Evolutionary conservation across 176 grass and related monocot genomes (phyloP).

Genomic region (Elaeis guineensis): DNA sequence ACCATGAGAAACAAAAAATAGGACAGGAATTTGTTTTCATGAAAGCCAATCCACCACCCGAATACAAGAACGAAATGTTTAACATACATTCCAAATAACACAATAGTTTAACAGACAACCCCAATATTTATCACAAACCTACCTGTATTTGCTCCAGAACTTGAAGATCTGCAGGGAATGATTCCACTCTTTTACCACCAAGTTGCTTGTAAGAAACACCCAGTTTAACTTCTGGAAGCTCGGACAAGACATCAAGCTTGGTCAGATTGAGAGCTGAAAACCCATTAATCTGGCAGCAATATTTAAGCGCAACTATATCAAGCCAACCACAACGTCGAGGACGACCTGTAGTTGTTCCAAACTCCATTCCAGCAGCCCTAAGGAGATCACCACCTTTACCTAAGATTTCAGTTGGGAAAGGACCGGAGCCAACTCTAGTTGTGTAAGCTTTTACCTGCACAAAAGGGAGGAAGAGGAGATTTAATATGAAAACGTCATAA

Average conservation of each 20-base stretch:
- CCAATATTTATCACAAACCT: constrained; percentile 1
- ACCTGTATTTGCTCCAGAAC: constrained; percentile 64
- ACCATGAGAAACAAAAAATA: too few species aligned
- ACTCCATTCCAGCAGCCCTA: constrained; percentile 69
- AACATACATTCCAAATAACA: background rate
- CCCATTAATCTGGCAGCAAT: constrained; percentile 79
- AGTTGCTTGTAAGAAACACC: constrained; percentile 42
- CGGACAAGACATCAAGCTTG: constrained; percentile 78
- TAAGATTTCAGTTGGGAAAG: constrained; percentile 83
- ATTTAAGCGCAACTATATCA: constrained; percentile 75
- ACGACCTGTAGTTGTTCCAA: constrained; percentile 79
- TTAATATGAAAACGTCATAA: background rate
- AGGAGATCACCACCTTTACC: constrained; percentile 62
- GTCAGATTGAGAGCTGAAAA: constrained; percentile 89
- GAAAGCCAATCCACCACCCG: too few species aligned
- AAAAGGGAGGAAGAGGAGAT: background rate
- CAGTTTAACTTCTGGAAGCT: constrained; percentile 65
- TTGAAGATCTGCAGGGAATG: constrained; percentile 58
- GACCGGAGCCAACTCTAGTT: constrained; percentile 81
- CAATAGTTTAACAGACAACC: too few species aligned
- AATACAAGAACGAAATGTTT: too few species aligned
- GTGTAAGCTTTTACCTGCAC: constrained; percentile 92
- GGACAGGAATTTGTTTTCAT: too few species aligned
- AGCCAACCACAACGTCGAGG: constrained; percentile 92
- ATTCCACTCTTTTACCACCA: constrained; percentile 39